A percentile compares a stretch with the other conserved stretches of the same genome.
Evolutionary conservation across 441 rosid species (phyloP).

Genomic region (Adansonia madagascariensis): DNA sequence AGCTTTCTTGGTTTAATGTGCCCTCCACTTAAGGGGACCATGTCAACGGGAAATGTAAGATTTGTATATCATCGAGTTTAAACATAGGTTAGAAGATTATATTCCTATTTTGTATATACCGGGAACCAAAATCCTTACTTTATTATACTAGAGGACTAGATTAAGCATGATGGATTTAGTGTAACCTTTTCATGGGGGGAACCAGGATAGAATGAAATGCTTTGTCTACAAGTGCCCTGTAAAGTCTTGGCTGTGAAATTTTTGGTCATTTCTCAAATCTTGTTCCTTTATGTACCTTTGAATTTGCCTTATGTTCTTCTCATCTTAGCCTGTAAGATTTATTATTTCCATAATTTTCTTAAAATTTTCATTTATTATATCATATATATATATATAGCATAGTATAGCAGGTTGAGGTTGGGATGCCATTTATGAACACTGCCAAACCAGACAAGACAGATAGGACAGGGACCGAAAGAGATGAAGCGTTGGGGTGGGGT

Average conservation of each 20-base stretch:
- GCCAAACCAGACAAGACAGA: no score
- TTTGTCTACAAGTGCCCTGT: not conserved
- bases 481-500: not conserved
- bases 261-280: not conserved
- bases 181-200: slow-evolving; percentile 24
- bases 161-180: slow-evolving; percentile 15
- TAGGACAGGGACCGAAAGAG: not conserved
- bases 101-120: no score
- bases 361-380: no score
- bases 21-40: slow-evolving; percentile 21
- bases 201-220: slow-evolving; percentile 26
- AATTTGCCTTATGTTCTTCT: not conserved
- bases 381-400: not conserved
- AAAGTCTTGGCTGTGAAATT: not conserved
- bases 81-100: not conserved
- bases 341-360: no score
- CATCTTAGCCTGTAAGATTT: no score
- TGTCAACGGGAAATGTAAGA: slow-evolving; percentile 10
- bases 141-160: no score
- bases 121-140: no score
- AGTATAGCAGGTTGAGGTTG: no score
- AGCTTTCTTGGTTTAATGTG: slow-evolving; percentile 18
- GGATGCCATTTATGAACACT: no score
- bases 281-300: not conserved
- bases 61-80: slow-evolving; percentile 20